Conservation (phyloP, 2,329 filamentous ascomycete species). For the Immersiporthe knoxdaviesiana region DNA sequence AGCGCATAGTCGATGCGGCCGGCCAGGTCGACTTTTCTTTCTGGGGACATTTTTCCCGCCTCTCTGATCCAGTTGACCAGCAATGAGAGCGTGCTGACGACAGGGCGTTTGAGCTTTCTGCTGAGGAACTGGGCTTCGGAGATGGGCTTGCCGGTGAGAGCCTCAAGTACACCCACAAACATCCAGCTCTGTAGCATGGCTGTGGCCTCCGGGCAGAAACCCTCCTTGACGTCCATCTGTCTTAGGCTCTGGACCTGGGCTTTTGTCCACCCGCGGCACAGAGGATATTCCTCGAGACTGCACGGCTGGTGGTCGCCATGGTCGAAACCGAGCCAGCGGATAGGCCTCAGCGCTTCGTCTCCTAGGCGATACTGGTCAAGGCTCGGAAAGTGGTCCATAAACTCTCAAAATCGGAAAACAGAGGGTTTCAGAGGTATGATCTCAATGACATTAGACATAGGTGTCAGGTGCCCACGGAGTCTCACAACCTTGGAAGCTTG, state of each 20-base stretch:
- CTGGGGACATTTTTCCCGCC: background rate
- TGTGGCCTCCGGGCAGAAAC: background rate
- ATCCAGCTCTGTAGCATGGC: conserved; percentile 3
- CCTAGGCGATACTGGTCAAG: background rate
- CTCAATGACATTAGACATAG: no score
- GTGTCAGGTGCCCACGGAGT: no score
- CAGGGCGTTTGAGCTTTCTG: background rate
- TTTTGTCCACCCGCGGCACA: background rate
- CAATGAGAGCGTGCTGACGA: background rate
- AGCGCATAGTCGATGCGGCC: background rate
- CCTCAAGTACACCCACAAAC: background rate
- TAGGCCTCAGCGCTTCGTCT: background rate
- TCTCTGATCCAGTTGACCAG: background rate
- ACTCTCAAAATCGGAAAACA: no score
- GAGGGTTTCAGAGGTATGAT: no score
- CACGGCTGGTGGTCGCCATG: background rate
- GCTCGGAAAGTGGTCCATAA: background rate
- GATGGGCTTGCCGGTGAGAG: background rate
- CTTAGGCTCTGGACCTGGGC: background rate
- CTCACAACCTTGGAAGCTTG: no score
- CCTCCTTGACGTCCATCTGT: background rate
- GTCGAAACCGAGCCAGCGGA: background rate
- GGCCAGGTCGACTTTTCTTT: background rate
- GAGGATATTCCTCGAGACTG: background rate
- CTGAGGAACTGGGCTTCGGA: background rate